Evolutionary conservation across 164 flowering plant genomes (phyloP), one percentile per base, ranked within the genome.

Genomic region (Platanus orientalis): DNA sequence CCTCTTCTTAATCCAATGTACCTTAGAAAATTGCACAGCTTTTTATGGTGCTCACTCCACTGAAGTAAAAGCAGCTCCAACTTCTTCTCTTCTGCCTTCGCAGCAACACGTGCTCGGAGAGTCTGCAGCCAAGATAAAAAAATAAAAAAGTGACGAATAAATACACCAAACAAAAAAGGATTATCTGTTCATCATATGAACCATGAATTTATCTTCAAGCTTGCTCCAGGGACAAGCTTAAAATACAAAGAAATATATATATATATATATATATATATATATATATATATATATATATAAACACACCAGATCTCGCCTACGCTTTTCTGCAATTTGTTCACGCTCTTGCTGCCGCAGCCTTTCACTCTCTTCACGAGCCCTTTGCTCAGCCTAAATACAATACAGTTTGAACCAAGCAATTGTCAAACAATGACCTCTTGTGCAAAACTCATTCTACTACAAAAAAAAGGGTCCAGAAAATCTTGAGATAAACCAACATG

Each of bases 61-160:
- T 64, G 86, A 69, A 95, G 88, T 76, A 95, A 95, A 54, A 95
- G 85, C 86, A 95, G 76, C 71, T 95, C 99, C 86, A 95, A 69
- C 71, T 83, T 90, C 87, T 92, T 95, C 65, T 92, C 97, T 75
- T 95, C 97, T 10, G 97, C 93, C 84, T 95, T 95, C 56, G 99
- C 99, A 74, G 88, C 86, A 65, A 95, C 86, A 42, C 99, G 92
- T 32, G 99, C 97, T 68, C 91, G 81, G 34, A 95, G 94, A 58
- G 87, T 85, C 99, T 87, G 69, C 55, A 39, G 42, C 48, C 44
- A n/a, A 26, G 68, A 39, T n/a, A 51, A n/a, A n/a, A n/a, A n/a
- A n/a, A n/a, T n/a, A n/a, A n/a, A n/a, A n/a, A n/a, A n/a, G n/a
- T n/a, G n/a, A n/a, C n/a, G n/a, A n/a, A n/a, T n/a, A n/a, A n/a